Percentiles rank a stretch among this genome's conserved stretches.
phyloP scores from a whole-genome alignment of 805 yeast species.

The Myxozyma mucilagina region DNA sequence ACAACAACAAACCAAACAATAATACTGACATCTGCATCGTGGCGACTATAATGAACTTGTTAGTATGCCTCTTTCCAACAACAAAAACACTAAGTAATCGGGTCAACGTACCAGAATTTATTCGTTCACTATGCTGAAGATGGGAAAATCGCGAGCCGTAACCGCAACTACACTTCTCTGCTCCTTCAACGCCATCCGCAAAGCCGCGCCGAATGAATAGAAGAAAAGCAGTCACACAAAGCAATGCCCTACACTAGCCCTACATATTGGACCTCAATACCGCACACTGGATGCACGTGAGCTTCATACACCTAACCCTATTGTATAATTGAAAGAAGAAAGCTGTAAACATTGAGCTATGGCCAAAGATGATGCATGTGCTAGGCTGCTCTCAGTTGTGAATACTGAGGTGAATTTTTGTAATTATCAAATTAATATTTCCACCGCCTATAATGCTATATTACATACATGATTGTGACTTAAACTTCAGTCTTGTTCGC shows the following conservation, averaged over 20 bases:
- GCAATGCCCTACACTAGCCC: not conserved
- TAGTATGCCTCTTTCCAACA: not conserved
- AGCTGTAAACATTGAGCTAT: too few relatives aligned
- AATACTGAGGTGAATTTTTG: not conserved
- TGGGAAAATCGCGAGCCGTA: not conserved
- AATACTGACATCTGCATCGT: conserved; percentile 32
- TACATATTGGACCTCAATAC: too few relatives aligned
- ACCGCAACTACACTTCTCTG: not conserved
- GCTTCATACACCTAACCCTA: not conserved
- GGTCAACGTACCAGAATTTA: conserved; percentile 1
- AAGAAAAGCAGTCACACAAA: not conserved
- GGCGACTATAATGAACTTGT: conserved; percentile 2
- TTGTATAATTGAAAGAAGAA: too few relatives aligned
- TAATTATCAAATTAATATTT: too few relatives aligned
- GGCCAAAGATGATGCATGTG: too few relatives aligned
- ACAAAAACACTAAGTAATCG: not conserved
- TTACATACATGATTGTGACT: not conserved
- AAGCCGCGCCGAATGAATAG: not conserved
- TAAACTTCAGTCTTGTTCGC: not conserved
- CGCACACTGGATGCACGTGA: not conserved
- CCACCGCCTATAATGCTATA: too few relatives aligned
- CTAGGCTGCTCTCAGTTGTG: too few relatives aligned
- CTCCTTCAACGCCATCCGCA: not conserved
- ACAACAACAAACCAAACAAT: not conserved
- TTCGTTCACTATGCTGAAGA: conserved; percentile 2